Conservation (phyloP, 1,139 yeast genomes). For the Scheffersomyces segobiensis region DNA sequence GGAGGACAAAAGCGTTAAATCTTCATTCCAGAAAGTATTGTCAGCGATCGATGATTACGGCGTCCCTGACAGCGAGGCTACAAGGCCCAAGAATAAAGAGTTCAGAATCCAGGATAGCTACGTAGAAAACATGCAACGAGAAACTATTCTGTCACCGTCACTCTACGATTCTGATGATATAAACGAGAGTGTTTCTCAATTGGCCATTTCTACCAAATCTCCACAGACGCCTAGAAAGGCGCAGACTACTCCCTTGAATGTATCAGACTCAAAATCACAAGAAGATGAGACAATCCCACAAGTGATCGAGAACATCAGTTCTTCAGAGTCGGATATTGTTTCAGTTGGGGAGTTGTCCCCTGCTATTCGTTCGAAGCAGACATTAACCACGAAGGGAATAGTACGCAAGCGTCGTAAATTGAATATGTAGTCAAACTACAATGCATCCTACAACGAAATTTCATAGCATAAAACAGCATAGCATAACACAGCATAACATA, state of each 20-base stretch:
- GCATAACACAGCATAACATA: neutral
- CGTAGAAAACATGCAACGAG: neutral
- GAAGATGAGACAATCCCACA: neutral
- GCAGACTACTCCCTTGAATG: neutral
- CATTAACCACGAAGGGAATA: neutral
- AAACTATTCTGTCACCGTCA: neutral
- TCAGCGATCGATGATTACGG: neutral
- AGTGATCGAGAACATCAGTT: neutral
- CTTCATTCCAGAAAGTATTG: neutral
- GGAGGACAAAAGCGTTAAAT: neutral
- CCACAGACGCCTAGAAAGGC: neutral
- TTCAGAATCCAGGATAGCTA: conserved; percentile 9
- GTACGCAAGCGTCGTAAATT: neutral
- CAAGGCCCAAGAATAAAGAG: conserved; percentile 10
- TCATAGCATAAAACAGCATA: neutral
- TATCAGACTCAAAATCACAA: neutral
- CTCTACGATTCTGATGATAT: conserved; percentile 9
- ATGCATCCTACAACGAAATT: neutral
- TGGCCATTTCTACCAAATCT: conserved; percentile 5
- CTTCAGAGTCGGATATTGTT: neutral
- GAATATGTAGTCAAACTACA: neutral
- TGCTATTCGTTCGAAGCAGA: neutral
- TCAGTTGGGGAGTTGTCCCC: neutral
- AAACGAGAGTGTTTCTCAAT: conserved; percentile 13
- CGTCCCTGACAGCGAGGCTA: neutral